A percentile compares a stretch with the other conserved stretches of the same genome.
phyloP scores from a whole-genome alignment of 2,329 filamentous ascomycete genomes.

The Pseudogymnoascus sp. region DNA sequence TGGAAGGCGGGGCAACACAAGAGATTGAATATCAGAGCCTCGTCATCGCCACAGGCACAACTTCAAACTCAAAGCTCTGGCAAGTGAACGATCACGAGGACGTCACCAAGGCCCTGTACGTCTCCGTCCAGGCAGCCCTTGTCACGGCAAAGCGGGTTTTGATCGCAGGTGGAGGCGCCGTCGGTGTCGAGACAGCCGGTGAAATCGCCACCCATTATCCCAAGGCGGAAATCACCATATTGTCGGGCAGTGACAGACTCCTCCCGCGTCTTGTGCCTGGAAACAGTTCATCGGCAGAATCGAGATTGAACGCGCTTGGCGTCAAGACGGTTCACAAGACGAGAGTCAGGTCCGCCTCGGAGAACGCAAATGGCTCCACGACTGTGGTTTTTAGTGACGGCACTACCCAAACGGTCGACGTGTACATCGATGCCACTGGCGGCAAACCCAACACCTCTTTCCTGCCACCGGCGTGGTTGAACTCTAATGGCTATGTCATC shows the following conservation, averaged over 20 bases:
- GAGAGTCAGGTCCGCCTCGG: constrained; percentile 29
- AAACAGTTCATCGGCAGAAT: constrained; percentile 26
- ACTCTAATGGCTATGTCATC: constrained; percentile 39
- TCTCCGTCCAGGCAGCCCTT: constrained; percentile 9
- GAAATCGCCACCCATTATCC: constrained; percentile 24
- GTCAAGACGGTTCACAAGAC: constrained; percentile 41
- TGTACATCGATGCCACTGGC: constrained; percentile 42
- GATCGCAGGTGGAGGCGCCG: constrained; percentile 27
- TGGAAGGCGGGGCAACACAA: background rate
- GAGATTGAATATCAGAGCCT: constrained; percentile 41
- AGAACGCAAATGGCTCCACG: constrained; percentile 25
- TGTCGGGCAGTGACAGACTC: constrained; percentile 15
- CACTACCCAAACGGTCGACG: constrained; percentile 32
- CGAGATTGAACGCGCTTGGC: constrained; percentile 41
- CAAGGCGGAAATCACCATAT: constrained; percentile 17
- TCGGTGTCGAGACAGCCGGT: constrained; percentile 28
- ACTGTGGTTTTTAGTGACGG: constrained; percentile 39
- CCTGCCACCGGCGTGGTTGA: constrained; percentile 40
- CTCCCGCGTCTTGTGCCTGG: constrained; percentile 11
- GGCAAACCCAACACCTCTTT: constrained; percentile 36
- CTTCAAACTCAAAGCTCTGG: constrained; percentile 38
- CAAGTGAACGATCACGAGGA: constrained; percentile 38
- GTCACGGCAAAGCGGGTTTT: constrained; percentile 21
- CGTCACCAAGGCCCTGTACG: constrained; percentile 7
- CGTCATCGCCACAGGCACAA: constrained; percentile 45